These are phyloP conservation scores for Hanseniaspora taiwanica DNA, from an alignment of 805 yeast species.

Conservation along the genomic window DNA sequence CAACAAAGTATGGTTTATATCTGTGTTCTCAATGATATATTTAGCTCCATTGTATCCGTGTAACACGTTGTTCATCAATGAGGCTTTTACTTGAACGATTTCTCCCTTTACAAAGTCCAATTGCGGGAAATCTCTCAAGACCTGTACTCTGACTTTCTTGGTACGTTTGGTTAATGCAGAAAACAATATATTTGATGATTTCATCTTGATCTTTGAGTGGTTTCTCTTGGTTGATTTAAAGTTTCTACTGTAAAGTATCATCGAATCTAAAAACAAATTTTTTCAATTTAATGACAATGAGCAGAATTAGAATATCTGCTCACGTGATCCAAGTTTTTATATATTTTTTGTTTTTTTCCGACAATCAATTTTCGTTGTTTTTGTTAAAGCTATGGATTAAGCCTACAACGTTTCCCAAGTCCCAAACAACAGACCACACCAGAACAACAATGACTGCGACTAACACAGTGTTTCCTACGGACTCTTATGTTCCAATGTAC, in stretches of 20 bases:
- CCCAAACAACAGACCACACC: neutral
- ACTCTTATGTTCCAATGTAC: conserved; percentile 35
- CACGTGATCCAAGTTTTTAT: neutral
- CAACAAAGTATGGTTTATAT: conserved; percentile 13
- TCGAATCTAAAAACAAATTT: too few relatives aligned
- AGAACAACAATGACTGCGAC: conserved; percentile 3
- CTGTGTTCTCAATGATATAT: conserved; percentile 33
- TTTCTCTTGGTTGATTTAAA: neutral
- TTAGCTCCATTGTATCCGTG: conserved; percentile 64
- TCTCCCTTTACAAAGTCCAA: conserved; percentile 56
- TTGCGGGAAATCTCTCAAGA: conserved; percentile 51
- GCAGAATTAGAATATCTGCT: too few relatives aligned
- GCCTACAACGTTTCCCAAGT: neutral
- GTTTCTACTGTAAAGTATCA: too few relatives aligned
- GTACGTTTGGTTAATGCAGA: conserved; percentile 37
- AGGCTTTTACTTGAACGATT: conserved; percentile 61
- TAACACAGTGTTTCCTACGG: conserved; percentile 34
- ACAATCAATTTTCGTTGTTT: too few relatives aligned
- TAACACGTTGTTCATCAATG: conserved; percentile 67
- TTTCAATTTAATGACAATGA: too few relatives aligned
- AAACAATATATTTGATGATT: conserved; percentile 26
- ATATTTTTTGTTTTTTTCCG: neutral
- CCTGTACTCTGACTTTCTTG: conserved; percentile 55
- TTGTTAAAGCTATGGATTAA: too few relatives aligned
- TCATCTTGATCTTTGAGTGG: conserved; percentile 5